Evolutionary conservation across 495 filamentous ascomycete species (phyloP).

Genomic region (Penicillium robsamsonii): DNA sequence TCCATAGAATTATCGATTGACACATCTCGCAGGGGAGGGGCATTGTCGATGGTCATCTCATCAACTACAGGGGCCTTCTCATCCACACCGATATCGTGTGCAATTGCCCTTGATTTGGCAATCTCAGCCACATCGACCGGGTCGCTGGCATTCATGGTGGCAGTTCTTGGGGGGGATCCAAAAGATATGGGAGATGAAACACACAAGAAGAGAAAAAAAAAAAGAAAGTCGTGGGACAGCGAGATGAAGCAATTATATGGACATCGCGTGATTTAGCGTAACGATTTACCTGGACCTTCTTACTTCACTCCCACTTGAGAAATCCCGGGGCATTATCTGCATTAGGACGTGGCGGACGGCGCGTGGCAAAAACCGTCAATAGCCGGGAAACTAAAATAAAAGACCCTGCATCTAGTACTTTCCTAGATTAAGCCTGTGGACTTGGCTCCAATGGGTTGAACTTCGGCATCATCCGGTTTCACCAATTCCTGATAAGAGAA

Average conservation of each 20-base stretch:
- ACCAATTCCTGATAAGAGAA: neutral
- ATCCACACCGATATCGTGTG: conserved; percentile 20
- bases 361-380: conserved; percentile 15
- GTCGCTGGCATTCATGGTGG: conserved; percentile 35
- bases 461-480: conserved; percentile 6
- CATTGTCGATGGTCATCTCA: conserved; percentile 15
- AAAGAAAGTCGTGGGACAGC: neutral
- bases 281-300: neutral
- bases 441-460: neutral
- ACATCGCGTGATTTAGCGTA: neutral
- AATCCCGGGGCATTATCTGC: conserved; percentile 13
- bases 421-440: neutral
- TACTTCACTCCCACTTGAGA: conserved; percentile 4
- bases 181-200: neutral
- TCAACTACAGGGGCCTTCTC: conserved; percentile 18
- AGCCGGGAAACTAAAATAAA: conserved; percentile 9
- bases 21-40: neutral
- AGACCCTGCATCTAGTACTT: conserved; percentile 3
- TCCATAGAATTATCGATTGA: conserved; percentile 16
- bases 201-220: conserved; percentile 5
- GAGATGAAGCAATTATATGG: conserved; percentile 2
- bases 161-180: neutral
- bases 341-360: conserved; percentile 7
- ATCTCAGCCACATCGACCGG: conserved; percentile 31
- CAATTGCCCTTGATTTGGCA: conserved; percentile 24